Base-by-base conservation (phyloP, 805 yeast species). In the Grigorovia transvaalensis region DNA sequence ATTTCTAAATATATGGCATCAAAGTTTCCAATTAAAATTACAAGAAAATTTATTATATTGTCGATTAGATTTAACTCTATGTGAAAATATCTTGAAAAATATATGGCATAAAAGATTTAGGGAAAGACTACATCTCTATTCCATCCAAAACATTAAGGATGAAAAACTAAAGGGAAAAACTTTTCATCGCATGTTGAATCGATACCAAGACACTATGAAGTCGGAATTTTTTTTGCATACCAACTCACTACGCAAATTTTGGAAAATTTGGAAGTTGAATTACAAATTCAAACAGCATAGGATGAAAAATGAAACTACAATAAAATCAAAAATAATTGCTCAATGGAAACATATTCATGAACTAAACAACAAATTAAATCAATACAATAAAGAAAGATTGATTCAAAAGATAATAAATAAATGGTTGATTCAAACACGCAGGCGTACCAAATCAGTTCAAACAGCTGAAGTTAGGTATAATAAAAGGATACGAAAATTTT, bases 31-130 rank as follows among this genome's bases (percentile, higher is more conserved):
- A 15, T n/a, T 33, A n/a, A 20, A 46, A 17, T 45, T 53, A 47
- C 52, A 52, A 29, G 64, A 62, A 42, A n/a, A 19, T 3, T 5
- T 23, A 13, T 59, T 51, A 5, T 35, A 38, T 3, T 19, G 27
- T 1, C 53, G 29, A 8, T 27, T 58, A 17, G 53, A 55, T 40
- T 8, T 17, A 9, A 44, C 56, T 27, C 48, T 58, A 3, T 17
- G 50, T 17, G 41, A 40, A 29, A 53, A 49, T 48, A 48, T 57
- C 9, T 56, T 64, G 33, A 46, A 52, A 13, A 50, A 51, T 7
- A 30, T 60, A 5, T 65, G 67, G 68, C 27, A 18, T 11, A 57
- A 53, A 46, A 54, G 63, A 42, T 59, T 50, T 15, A 29, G 33
- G 8, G 52, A 50, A 27, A 45, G 44, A 33, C n/a, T 50, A 35